phyloP scores from a whole-genome alignment of 257 asterid species.

The Echites panduratus region DNA sequence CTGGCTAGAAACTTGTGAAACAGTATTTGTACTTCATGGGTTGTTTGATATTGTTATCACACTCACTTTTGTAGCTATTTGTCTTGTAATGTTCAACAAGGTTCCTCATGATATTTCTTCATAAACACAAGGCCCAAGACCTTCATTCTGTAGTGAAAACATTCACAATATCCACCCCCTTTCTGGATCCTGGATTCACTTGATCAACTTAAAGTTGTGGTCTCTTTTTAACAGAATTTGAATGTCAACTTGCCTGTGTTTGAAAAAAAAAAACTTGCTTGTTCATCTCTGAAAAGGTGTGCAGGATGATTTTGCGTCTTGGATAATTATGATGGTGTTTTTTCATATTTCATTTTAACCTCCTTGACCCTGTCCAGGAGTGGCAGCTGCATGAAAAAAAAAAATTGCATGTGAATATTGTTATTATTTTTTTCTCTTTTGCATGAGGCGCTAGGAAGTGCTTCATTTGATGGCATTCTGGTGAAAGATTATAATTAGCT shows the following conservation, averaged over 20 bases:
- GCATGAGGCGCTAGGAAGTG: not conserved
- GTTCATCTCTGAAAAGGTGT: not conserved
- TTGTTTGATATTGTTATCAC: not conserved
- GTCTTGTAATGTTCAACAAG: not conserved
- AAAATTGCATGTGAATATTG: not conserved
- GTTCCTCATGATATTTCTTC: not conserved
- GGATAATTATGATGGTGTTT: not conserved
- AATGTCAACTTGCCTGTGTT: not conserved
- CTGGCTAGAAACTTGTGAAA: not conserved
- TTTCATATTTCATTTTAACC: not conserved
- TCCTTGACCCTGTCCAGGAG: not conserved
- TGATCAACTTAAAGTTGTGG: not conserved
- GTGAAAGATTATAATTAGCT: slow-evolving; percentile 11
- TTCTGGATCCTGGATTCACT: not conserved
- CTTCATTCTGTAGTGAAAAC: too few species aligned
- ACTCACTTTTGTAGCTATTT: not conserved
- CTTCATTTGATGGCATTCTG: not conserved
- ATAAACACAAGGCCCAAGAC: not conserved
- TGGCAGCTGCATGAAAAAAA: not conserved
- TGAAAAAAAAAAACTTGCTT: too few species aligned
- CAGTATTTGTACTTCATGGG: not conserved
- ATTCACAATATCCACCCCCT: not conserved
- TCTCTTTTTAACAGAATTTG: not conserved
- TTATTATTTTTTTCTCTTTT: not conserved
- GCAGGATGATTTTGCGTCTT: not conserved